Evolutionary conservation across 1,139 yeast genomes (phyloP).

Genomic region (Geotrichum siamense): DNA sequence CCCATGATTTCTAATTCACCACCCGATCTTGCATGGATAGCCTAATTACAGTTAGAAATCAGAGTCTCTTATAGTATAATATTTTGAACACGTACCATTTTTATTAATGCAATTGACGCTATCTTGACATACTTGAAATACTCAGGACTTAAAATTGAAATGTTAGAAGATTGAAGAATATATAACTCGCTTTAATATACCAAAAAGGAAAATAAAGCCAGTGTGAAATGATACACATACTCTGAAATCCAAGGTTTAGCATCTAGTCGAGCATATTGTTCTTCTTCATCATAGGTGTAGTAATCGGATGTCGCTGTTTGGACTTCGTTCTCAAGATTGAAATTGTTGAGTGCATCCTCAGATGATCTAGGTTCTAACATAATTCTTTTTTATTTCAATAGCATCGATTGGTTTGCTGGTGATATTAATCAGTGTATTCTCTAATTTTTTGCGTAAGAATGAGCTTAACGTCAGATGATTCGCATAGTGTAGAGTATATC

Average conservation of each 20-base stretch:
- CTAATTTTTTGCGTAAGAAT: no score
- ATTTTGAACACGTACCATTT: conserved; percentile 44
- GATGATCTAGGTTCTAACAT: conserved; percentile 8
- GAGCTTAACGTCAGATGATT: no score
- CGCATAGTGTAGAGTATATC: no score
- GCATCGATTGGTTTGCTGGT: no score
- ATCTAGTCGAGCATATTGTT: conserved; percentile 28
- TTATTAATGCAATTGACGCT: conserved; percentile 67
- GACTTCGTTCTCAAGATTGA: conserved; percentile 32
- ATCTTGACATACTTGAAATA: conserved; percentile 62
- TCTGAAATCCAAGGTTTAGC: conserved; percentile 43
- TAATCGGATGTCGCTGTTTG: conserved; percentile 17
- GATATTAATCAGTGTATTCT: no score
- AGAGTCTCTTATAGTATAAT: background rate
- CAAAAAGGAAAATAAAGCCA: no score
- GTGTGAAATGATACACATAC: conserved; percentile 18
- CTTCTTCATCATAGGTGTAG: conserved; percentile 28
- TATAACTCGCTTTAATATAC: background rate
- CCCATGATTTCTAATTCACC: conserved; percentile 96
- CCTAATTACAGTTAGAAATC: conserved; percentile 14
- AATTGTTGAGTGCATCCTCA: conserved; percentile 29
- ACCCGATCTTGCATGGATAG: conserved; percentile 76
- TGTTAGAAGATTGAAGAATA: background rate
- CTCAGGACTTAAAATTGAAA: conserved; percentile 35
- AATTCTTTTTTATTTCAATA: background rate